Base-by-base conservation (phyloP, 2,329 filamentous ascomycete species). In the Paecilomyces sp. region DNA sequence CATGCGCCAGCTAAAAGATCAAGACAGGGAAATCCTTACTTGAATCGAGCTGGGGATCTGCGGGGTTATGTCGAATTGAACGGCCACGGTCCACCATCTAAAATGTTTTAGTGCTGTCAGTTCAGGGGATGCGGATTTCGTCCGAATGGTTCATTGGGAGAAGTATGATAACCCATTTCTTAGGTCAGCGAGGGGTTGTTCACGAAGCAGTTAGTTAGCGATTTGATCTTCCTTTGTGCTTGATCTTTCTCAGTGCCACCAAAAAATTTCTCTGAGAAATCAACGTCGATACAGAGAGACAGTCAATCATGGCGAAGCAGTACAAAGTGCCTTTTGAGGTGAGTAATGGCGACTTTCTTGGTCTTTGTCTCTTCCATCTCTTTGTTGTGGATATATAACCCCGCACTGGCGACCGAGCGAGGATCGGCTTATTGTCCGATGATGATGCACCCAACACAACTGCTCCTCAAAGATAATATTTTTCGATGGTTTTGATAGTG, bases 281-380 rank as follows among this genome's bases (percentile, higher is more conserved):
- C 28, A 11, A 53, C 6, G 2, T 30, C 24, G n/a, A 31, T 33
- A 25, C 56, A 65, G 2, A 47, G 3, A 8, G 1, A 18, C 3
- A 8, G 8, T 22, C n/a, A 47, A 15, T 22, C 12, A 75, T 74
- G 73, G 64, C 70, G 30, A 67, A 68, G 12, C 59, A 74, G 47
- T 76, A 76, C 47, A 58, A 74, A 55, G 61, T 76, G 2, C 74
- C 74, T 3, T 76, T 76, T 62, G 63, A 73, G 69, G 74, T 76
- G 68, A 60, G 64, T 54, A 9, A 52, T 31, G 0, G 15, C 22
- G 22, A 22, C 22, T 30, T 6, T 13, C 47, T 41, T 60, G n/a
- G 31, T 22, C 55, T 22, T 47, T 18, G n/a, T 18, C 7, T 47
- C 3, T 4, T 47, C n/a, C 18, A 47, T 47, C 41, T 47, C 5